phyloP scores from a whole-genome alignment of 2,329 filamentous ascomycete genomes.

The Penicillium concentricum region DNA sequence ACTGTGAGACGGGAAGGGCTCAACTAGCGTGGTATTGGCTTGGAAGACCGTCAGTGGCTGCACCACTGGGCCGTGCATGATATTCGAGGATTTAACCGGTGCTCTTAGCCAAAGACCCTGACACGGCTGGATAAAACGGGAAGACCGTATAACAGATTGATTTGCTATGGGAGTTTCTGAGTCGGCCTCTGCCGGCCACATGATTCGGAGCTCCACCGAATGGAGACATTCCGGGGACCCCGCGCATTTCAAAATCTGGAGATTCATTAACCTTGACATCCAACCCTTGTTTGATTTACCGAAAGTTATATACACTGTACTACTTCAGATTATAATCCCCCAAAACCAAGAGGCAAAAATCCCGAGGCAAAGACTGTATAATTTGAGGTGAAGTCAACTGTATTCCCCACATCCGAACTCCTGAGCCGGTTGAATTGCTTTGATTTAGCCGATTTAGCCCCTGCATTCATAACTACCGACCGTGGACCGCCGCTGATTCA shows the following conservation, averaged over 20 bases:
- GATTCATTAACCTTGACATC: background rate
- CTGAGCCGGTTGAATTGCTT: background rate
- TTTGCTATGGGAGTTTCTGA: background rate
- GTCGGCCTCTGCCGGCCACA: background rate
- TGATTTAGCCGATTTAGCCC: constrained; percentile 3
- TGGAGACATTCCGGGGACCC: constrained; percentile 6
- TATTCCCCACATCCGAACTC: background rate
- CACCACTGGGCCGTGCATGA: background rate
- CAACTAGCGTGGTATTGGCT: background rate
- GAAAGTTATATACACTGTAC: background rate
- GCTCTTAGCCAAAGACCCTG: background rate
- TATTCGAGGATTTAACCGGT: constrained; percentile 6
- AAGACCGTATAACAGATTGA: background rate
- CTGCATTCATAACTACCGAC: too few relatives aligned
- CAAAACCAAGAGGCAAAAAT: too few relatives aligned
- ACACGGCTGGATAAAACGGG: background rate
- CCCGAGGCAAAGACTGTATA: background rate
- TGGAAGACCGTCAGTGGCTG: background rate
- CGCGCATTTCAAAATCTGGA: background rate
- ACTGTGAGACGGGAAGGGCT: constrained; percentile 3
- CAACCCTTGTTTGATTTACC: background rate
- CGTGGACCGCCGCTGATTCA: background rate
- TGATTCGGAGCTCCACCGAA: background rate
- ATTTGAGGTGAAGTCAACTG: background rate
- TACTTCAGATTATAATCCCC: too few relatives aligned